These are phyloP conservation scores for Glaciozyma martinii DNA, from an alignment of 768 basidiomycete species.

Conservation along the genomic window DNA sequence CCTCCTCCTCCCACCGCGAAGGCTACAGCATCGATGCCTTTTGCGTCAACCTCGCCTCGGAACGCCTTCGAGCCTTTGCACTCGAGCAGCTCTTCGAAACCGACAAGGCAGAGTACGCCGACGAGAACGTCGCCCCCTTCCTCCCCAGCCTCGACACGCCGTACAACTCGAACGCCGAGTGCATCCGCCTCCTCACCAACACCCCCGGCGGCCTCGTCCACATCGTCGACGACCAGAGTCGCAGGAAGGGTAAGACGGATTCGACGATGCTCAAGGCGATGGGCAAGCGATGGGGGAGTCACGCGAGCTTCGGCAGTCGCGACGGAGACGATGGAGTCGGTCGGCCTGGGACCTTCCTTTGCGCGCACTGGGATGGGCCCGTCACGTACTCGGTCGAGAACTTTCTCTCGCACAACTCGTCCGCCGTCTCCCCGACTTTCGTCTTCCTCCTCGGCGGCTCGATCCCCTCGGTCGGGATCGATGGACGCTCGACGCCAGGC, in stretches of 20 bases:
- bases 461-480: conserved; percentile 1
- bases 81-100: conserved; percentile 71
- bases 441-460: conserved; percentile 72
- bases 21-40: conserved; percentile 71
- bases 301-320: conserved; percentile 58
- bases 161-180: conserved; percentile 87
- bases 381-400: conserved; percentile 85
- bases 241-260: conserved; percentile 80
- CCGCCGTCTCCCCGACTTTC: conserved; percentile 85
- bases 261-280: conserved; percentile 92
- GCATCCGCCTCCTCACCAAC: conserved; percentile 74
- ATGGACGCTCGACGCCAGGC: conserved; percentile 21
- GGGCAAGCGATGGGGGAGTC: conserved; percentile 86
- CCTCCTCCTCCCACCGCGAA: conserved; percentile 49
- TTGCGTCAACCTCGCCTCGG: conserved; percentile 92
- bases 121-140: conserved; percentile 63
- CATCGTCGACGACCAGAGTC: conserved; percentile 95
- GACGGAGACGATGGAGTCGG: conserved; percentile 32
- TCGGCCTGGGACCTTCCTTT: conserved; percentile 78
- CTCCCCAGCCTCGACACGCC: conserved; percentile 51
- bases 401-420: conserved; percentile 80
- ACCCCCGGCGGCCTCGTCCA: conserved; percentile 84
- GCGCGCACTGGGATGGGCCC: conserved; percentile 83
- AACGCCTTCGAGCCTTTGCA: conserved; percentile 74
- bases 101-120: conserved; percentile 70